phyloP scores from a whole-genome alignment of 305 asterid genomes.

The Striga hermonthica region DNA sequence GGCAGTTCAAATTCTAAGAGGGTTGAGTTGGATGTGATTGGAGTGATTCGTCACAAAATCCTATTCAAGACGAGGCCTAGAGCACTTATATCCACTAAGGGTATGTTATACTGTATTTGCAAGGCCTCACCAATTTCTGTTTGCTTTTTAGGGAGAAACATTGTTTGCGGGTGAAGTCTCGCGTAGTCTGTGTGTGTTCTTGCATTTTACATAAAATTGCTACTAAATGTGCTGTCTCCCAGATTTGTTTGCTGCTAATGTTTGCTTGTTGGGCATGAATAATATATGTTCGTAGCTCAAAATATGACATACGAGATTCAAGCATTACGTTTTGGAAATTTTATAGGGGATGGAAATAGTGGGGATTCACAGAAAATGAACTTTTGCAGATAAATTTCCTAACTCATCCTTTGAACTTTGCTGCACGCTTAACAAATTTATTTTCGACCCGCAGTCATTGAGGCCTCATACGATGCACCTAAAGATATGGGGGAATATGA shows the following conservation, averaged over 20 bases:
- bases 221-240: background rate
- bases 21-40: constrained; percentile 68
- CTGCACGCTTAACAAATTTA: background rate
- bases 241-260: background rate
- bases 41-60: constrained; percentile 73
- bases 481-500: background rate
- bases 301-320: background rate
- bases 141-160: background rate
- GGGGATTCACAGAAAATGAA: background rate
- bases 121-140: background rate
- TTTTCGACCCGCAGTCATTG: too few species aligned
- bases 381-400: too few species aligned
- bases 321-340: background rate
- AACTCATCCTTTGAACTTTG: background rate
- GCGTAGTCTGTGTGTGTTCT: too few species aligned
- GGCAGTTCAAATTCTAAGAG: constrained; percentile 31
- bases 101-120: background rate
- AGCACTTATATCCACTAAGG: constrained; percentile 82
- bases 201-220: background rate
- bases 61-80: constrained; percentile 91
- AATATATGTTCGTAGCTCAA: background rate
- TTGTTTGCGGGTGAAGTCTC: background rate
- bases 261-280: background rate
- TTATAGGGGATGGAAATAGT: background rate
- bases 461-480: constrained; percentile 5